Evolutionary conservation across 1,284 basidiomycete genomes (phyloP), one percentile per base, ranked within the genome.

Genomic region (Moesziomyces sp.): DNA sequence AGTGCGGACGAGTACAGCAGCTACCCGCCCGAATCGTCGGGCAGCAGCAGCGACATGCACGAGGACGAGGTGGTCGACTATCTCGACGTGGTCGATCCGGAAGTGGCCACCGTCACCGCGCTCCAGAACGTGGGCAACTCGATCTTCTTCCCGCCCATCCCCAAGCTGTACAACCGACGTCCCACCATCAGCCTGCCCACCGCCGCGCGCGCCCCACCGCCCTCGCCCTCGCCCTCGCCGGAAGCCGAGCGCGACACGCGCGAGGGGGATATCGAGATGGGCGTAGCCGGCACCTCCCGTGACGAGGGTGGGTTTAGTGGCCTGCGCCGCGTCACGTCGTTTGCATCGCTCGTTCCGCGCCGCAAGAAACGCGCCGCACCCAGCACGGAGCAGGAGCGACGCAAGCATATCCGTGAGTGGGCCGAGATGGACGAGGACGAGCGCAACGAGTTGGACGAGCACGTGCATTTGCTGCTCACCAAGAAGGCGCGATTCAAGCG

Each of bases 71-170:
- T 79, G 54, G 74, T 78, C 42, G 78, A 78, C 47, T 79, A 79
- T 43, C 74, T 93, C 74, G 91, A 92, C 82, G 91, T 90, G 46
- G 91, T 93, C 65, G 91, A 93, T 79, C 88, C 90, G 13, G 89
- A 91, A 78, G 88, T 93, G 38, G 88, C 89, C 24, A 89, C 90
- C 1, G 88, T 92, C 10, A 89, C 90, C 6, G 89, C 87, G 35
- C 86, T 93, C 30, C 89, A 90, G 28, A 92, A 93, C 77, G 89
- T 91, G n/a, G 90, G 90, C 13, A 92, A 92, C 78, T 86, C 90
- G 14, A 91, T 92, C 69, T 83, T 92, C 52, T 88, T 92, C 74
- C 91, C 91, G 2, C 90, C 90, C 3, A 83, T 91, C 11, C 77
- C 80, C 6, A 86, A 87, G 14, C 89, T 90, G 78, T 91, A 91